Evolutionary conservation across 805 yeast species (phyloP), one percentile per base, ranked within the genome.

Genomic region (Hanseniaspora guilliermondii): DNA sequence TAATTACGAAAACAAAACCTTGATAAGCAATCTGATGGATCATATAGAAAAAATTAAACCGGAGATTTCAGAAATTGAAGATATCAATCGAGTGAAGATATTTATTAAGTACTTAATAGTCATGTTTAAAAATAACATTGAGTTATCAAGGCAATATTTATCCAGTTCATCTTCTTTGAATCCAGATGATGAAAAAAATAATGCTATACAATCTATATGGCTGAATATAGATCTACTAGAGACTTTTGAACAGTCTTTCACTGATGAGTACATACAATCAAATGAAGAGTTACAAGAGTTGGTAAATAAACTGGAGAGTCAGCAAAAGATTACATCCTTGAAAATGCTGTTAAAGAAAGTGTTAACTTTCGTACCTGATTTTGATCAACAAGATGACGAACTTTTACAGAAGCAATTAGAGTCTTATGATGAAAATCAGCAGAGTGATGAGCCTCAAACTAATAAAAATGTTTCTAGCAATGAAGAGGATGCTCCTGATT

Each of bases 21-120:
- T 77, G 60, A 86, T 91, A 0, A 69, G 82, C 47, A 62, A 65
- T 2, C 68, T 93, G 45, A 68, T 91, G 54, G 94, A 84, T 62
- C 76, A 76, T 2, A 78, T 93, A 37, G 98, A 93, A 63, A 56
- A 60, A 1, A 68, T 74, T 56, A 82, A 81, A 61, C 30, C 35
- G 9, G 38, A 44, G 2, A 12, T 48, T 4, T n/a, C 44, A 4
- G 53, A 33, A 7, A 37, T 19, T 36, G 55, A 52, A 4, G 47
- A 36, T 2, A 22, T 16, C 27, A 40, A 22, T 14, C n/a, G 6
- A n/a, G 37, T 52, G 5, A 39, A 52, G n/a, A 37, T 35, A n/a
- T 27, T 52, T 8, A 38, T 52, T n/a, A 52, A 52, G 27, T 52
- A 42, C 17, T 36, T 30, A 4, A 21, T 52, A 4, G 40, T 52